Base-by-base conservation (phyloP, 257 asterid genomes). In the Solanum etuberosum region DNA sequence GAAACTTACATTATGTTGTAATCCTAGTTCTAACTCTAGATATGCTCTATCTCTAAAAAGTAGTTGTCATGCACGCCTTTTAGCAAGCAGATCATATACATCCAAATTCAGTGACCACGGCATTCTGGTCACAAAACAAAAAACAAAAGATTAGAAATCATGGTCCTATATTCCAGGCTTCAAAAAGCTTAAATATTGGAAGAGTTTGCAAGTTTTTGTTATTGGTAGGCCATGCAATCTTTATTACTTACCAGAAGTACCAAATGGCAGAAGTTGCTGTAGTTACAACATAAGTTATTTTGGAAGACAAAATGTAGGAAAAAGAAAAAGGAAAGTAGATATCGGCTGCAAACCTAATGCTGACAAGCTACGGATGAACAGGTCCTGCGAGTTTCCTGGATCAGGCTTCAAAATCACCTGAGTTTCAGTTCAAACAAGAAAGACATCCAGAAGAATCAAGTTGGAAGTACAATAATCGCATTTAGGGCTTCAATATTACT, bases 331-430 rank as follows among this genome's bases (percentile, higher is more conserved):
- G 21, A 14, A 87, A 57, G 40, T 20, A n/a, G 42, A 21, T 88
- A 12, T 59, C 7, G 37, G 87, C 57, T 25, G 80, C 85, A 86
- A 89, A 96, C 99, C 99, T 94, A 97, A 90, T 84, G 99, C 99
- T 23, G 99, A 96, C 91, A 97, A 93, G 93, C 99, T 97, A 91
- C 97, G 91, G 86, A 97, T 95, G 91, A 97, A 96, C 88, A 97
- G 91, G 91, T 97, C 99, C 88, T 97, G 99, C 6, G 99, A 95
- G 90, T 97, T 97, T 89, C 99, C 99, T 86, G 99, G 99, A 90
- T 96, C 99, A 84, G 99, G 99, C 96, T 97, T 97, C 96, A 97
- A 84, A 91, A 97, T 94, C 91, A 97, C 99, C 99, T 97, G 92
- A 87, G 85, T 89, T 86, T 85, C 91, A 92, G 84, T 92, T 86